Conservation (phyloP, 306 rosid species). For the Pterocarpus macrocarpus region DNA sequence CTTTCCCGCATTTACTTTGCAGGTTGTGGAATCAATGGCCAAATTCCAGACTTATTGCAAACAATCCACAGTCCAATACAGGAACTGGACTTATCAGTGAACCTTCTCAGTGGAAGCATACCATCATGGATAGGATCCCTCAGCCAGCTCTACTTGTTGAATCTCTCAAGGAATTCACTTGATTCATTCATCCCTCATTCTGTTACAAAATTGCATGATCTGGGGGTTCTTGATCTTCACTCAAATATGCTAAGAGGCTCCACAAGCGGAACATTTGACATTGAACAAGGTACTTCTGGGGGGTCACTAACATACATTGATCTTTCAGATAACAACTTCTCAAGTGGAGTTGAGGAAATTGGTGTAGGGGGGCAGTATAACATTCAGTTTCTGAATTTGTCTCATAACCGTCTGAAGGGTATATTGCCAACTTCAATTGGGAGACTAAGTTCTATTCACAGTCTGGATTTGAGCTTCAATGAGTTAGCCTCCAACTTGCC, state of each 20-base stretch:
- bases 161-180: conserved; percentile 72
- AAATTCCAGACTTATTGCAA: conserved; percentile 54
- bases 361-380: conserved; percentile 50
- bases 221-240: conserved; percentile 74
- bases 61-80: conserved; percentile 54
- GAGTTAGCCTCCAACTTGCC: conserved; percentile 62
- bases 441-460: conserved; percentile 50
- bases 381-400: conserved; percentile 68
- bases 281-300: conserved; percentile 43
- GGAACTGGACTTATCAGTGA: conserved; percentile 73
- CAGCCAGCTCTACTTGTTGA: conserved; percentile 60
- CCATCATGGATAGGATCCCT: conserved; percentile 72
- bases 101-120: conserved; percentile 67
- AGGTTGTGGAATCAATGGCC: conserved; percentile 67
- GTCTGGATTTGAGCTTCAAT: conserved; percentile 74
- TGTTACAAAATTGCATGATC: conserved; percentile 51
- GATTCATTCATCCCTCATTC: conserved; percentile 65
- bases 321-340: conserved; percentile 72
- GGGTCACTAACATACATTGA: conserved; percentile 61
- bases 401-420: conserved; percentile 67
- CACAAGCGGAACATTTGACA: conserved; percentile 50
- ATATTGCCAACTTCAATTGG: conserved; percentile 57
- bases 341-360: conserved; percentile 60
- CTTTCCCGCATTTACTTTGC: conserved; percentile 63
- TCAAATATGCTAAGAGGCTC: conserved; percentile 72